These are phyloP conservation scores for Pseudozyma sp. DNA, from an alignment of 1,284 basidiomycete genomes.

Conservation along the genomic window DNA sequence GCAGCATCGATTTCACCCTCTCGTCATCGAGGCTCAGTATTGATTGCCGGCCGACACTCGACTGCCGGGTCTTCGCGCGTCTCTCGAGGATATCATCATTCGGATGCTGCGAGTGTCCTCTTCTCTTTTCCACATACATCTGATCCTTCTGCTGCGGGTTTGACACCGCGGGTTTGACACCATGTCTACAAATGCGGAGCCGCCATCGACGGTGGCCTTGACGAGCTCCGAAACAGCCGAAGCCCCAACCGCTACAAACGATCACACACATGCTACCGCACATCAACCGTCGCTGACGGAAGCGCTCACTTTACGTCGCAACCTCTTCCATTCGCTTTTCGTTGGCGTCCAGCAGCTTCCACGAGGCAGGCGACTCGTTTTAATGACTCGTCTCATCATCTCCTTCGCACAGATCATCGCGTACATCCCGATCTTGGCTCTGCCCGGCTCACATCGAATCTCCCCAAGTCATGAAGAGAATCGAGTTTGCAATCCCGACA, in stretches of 20 bases:
- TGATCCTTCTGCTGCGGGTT: too few relatives aligned
- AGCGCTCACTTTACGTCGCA: slow-evolving; percentile 43
- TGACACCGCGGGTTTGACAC: background rate
- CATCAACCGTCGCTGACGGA: slow-evolving; percentile 36
- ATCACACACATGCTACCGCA: background rate
- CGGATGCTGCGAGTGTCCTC: too few relatives aligned
- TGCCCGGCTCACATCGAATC: slow-evolving; percentile 29
- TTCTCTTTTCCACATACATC: too few relatives aligned
- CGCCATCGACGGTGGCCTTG: background rate
- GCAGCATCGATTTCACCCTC: too few relatives aligned
- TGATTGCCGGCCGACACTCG: too few relatives aligned
- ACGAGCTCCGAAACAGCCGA: background rate
- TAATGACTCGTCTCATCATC: slow-evolving; percentile 35
- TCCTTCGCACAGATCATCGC: slow-evolving; percentile 45
- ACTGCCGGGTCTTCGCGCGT: too few relatives aligned
- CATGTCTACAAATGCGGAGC: slow-evolving; percentile 34
- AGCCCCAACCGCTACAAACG: background rate
- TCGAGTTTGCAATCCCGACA: slow-evolving; percentile 45
- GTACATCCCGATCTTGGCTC: slow-evolving; percentile 35
- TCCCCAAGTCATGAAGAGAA: slow-evolving; percentile 23
- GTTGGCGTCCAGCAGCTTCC: slow-evolving; percentile 39
- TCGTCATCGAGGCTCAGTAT: too few relatives aligned
- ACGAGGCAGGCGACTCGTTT: slow-evolving; percentile 33
- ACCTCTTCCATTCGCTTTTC: slow-evolving; percentile 42
- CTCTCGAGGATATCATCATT: too few relatives aligned